Evolutionary conservation across 257 asterid genomes (phyloP).

Genomic region (Cruciata laevipes): DNA sequence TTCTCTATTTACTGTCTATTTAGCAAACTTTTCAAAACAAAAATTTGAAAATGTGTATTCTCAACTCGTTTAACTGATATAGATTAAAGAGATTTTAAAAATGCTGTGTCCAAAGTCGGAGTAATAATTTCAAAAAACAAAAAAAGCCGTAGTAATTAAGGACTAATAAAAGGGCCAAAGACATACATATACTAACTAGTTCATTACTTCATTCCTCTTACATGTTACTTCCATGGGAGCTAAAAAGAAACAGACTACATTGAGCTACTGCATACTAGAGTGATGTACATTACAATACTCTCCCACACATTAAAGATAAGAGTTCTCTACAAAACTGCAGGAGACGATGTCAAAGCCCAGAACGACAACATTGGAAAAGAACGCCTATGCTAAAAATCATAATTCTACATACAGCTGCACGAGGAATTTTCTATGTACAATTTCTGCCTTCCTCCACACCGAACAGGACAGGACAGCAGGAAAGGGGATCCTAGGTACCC

Average conservation of each 20-base stretch:
- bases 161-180: background rate
- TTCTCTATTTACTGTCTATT: too few relatives aligned
- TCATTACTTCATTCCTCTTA: background rate
- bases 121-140: too few relatives aligned
- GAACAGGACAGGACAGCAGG: conserved; percentile 9
- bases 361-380: background rate
- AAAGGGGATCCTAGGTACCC: background rate
- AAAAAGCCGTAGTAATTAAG: background rate
- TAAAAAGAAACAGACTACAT: background rate
- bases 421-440: conserved; percentile 8
- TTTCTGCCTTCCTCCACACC: background rate
- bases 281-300: background rate
- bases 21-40: too few relatives aligned
- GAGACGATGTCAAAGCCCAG: background rate
- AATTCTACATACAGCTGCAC: background rate
- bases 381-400: background rate
- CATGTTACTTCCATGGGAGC: background rate
- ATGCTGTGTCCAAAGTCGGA: background rate
- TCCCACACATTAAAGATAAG: background rate
- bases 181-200: background rate
- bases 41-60: background rate
- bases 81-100: too few relatives aligned
- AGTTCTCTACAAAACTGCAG: background rate
- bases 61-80: too few relatives aligned
- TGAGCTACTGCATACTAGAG: background rate